Conservation (phyloP, 78 protist species). For the Dictyostelium brefeldianum region DNA sequence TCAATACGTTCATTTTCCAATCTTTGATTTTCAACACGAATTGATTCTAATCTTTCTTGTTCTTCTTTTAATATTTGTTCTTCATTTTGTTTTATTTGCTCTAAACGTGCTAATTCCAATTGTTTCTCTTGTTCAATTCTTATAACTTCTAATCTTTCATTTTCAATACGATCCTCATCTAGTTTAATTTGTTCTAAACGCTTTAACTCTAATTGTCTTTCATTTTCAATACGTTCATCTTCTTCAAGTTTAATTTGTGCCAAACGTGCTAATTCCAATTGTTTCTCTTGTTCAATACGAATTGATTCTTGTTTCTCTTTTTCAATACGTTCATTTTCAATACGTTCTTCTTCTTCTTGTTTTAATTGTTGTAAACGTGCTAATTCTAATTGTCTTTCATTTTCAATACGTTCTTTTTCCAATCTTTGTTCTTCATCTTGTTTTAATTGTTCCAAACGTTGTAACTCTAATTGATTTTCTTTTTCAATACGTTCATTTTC, state of each 20-base stretch:
- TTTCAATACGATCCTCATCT: background rate
- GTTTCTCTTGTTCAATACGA: background rate
- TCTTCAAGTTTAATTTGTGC: background rate
- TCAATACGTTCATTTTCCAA: slow-evolving; percentile 1
- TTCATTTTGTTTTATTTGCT: background rate
- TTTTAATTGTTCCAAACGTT: background rate
- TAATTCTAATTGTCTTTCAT: background rate
- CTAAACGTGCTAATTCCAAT: background rate
- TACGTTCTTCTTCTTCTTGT: background rate
- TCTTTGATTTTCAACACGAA: background rate
- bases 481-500: background rate
- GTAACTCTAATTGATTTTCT: background rate
- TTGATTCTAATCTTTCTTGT: slow-evolving; percentile 19
- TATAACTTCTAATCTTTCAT: background rate
- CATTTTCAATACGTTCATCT: slow-evolving; percentile 14
- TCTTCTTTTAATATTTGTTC: background rate
- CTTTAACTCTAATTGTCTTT: background rate
- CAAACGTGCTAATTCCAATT: background rate
- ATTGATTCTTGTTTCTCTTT: background rate
- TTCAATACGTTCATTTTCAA: background rate
- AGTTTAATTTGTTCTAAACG: background rate
- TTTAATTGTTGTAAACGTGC: background rate
- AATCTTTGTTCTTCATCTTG: background rate
- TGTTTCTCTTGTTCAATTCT: background rate
- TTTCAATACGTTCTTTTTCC: background rate